Base-by-base conservation (phyloP, 2,329 filamentous ascomycete genomes). In the Tolypocladium guangdongense region DNA sequence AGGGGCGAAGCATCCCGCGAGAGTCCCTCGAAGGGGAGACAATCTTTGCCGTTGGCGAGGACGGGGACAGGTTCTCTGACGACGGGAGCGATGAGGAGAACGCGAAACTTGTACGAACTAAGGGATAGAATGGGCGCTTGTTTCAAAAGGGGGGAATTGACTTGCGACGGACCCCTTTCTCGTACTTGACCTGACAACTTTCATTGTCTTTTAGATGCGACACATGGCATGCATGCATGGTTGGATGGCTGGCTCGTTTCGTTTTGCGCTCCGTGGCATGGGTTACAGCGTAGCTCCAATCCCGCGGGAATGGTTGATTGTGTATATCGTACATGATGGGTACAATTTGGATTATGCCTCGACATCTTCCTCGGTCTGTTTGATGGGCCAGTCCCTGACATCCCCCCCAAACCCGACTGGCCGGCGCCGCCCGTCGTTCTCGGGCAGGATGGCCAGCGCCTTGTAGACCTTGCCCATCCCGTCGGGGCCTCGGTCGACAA, bases 401-500 rank as follows among this genome's bases (percentile, higher is more conserved):
- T 83, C 83, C 0, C 92, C 93, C 0, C 93, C 93, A 73, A 99
- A 97, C 0, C 93, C 93, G 52, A 96, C 90, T 2, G 92, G 92
- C 55, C 85, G 78, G 62, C 90, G 82, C 56, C 74, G 78, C 2
- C 87, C 85, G 37, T 77, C 79, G 58, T 87, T 88, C 68, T 91
- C 87, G 0, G 93, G 93, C 62, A 97, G 66, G 62, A 99, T 89
- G 14, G 91, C 88, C 78, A 99, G 78, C 27, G 83, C 91, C 72
- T 97, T 96, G 68, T 99, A 99, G 24, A 96, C 74, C 72, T 86
- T 91, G 0, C 93, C 93, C 93, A 99, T 99, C 0, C 90, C 92
- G 51, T 82, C 83, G 1, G 84, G 86, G 0, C 88, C 86, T 43
- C 83, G 77, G 67, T 96, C 91, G n/a, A 96, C 82, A 51, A 99